Evolutionary conservation across 2,329 filamentous ascomycete species (phyloP).

Genomic region (Fusarium musae): DNA sequence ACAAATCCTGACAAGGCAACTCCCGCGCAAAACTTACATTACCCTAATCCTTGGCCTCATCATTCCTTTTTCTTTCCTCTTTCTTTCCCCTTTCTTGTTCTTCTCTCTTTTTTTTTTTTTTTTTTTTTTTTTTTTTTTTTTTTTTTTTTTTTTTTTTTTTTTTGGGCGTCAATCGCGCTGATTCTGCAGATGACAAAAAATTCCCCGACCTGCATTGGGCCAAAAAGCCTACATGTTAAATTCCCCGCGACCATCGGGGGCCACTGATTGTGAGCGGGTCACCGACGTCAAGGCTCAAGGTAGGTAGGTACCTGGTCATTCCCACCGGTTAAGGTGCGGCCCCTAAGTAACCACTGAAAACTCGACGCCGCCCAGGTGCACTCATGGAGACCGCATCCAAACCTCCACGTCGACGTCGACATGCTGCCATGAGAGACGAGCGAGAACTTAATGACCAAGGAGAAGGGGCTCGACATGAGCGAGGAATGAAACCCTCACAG

Average conservation of each 20-base stretch:
- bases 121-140: background rate
- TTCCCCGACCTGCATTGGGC: slow-evolving; percentile 12
- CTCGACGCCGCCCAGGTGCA: slow-evolving; percentile 48
- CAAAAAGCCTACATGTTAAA: slow-evolving; percentile 7
- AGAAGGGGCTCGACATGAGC: slow-evolving; percentile 52
- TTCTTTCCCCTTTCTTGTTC: too few species aligned
- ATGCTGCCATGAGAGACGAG: slow-evolving; percentile 57
- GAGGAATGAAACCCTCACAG: slow-evolving; percentile 48
- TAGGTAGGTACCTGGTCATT: slow-evolving; percentile 34
- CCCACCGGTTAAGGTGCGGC: slow-evolving; percentile 49
- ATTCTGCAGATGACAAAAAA: slow-evolving; percentile 17
- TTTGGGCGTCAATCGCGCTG: background rate
- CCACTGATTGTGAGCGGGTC: slow-evolving; percentile 35
- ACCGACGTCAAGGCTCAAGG: slow-evolving; percentile 6
- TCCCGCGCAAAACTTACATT: background rate
- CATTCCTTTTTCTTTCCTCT: background rate
- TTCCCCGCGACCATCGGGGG: slow-evolving; percentile 35
- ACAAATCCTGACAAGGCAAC: background rate
- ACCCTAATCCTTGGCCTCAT: background rate
- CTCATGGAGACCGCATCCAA: slow-evolving; percentile 47
- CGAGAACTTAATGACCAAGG: slow-evolving; percentile 51
- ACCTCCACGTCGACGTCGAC: slow-evolving; percentile 50
- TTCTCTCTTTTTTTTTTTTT: background rate
- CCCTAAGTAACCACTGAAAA: slow-evolving; percentile 51
- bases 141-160: background rate